Base-by-base conservation (phyloP, 345 rosid species). In the Citrus reticulata region DNA sequence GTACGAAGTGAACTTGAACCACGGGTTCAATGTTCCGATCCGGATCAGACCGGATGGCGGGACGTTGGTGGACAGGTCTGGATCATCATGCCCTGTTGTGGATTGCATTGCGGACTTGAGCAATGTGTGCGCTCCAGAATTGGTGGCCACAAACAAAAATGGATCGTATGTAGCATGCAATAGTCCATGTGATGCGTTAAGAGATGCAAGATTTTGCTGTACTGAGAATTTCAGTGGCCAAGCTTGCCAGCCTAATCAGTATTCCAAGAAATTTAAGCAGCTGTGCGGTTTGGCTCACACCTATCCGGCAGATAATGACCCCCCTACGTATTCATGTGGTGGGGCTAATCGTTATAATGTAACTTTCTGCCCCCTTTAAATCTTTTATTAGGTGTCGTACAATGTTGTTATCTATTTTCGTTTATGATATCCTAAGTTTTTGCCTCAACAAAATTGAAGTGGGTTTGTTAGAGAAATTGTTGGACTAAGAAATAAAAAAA, bases 111-210 rank as follows among this genome's bases (percentile, higher is more conserved):
- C 37, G 37, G 37, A 35, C 37, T 35, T 35, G 37, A 35, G 37
- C 37, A 35, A 35, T 35, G 66, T 87, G 7, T 84, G 87, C 39
- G 78, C 82, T 14, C 6, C 83, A 1, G 6, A 63, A 0, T 46
- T 87, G 78, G 83, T 63, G 59, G 84, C 78, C 0, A n/a, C 0
- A 3, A 84, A 84, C 72, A 10, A 25, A 7, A 7, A 65, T 24
- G 75, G 86, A 4, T 75, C 4, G 2, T 82, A 82, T 22, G 80
- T 79, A 24, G 82, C 79, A 34, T 84, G 85, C 51, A 69, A 77
- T 3, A 74, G 81, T 49, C 60, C 85, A 0, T 84, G 86, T 58
- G 80, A 78, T 32, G 77, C 70, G 3, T 32, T 82, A 6, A 61
- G 75, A 19, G 79, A 79, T 30, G 79, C 77, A 1, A 79, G 65